phyloP scores from a whole-genome alignment of 148 eudicot genomes.

The Amaranthus palmeri region DNA sequence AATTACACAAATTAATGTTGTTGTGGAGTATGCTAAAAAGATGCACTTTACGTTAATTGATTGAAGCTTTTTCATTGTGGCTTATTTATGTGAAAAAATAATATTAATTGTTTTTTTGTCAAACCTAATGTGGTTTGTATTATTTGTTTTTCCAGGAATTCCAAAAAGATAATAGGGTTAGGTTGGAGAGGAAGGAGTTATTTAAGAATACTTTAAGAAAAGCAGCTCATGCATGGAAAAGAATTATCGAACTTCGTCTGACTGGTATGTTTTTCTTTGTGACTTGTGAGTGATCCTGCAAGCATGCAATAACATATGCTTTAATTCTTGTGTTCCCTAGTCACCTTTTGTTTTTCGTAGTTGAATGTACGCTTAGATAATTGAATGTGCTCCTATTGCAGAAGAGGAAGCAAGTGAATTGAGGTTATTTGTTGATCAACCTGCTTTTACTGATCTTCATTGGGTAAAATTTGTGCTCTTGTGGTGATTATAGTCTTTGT shows the following conservation, averaged over 20 bases:
- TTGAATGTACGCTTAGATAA: not conserved
- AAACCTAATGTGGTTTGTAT: not conserved
- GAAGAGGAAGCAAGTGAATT: slow-evolving; percentile 69
- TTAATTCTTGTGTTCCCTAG: not conserved
- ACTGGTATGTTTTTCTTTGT: slow-evolving; percentile 40
- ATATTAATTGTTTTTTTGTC: too few species aligned
- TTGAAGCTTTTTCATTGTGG: too few species aligned
- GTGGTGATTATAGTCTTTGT: not conserved
- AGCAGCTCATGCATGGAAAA: slow-evolving; percentile 80
- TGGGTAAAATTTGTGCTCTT: slow-evolving; percentile 49
- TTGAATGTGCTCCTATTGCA: slow-evolving; percentile 25
- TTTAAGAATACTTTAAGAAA: slow-evolving; percentile 75
- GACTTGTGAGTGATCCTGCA: not conserved
- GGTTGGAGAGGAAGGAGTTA: slow-evolving; percentile 66
- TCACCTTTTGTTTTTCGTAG: not conserved
- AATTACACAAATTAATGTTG: too few species aligned
- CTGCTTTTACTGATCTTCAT: slow-evolving; percentile 88
- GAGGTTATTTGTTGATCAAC: slow-evolving; percentile 72
- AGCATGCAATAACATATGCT: not conserved
- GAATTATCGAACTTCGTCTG: slow-evolving; percentile 65
- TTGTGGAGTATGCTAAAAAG: too few species aligned
- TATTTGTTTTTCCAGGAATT: slow-evolving; percentile 46
- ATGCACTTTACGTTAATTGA: too few species aligned
- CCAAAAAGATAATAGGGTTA: slow-evolving; percentile 58
- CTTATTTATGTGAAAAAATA: too few species aligned